These are phyloP conservation scores for Pseudopyrenochaeta lycopersici DNA, from an alignment of 2,329 filamentous ascomycete species.

Conservation along the genomic window DNA sequence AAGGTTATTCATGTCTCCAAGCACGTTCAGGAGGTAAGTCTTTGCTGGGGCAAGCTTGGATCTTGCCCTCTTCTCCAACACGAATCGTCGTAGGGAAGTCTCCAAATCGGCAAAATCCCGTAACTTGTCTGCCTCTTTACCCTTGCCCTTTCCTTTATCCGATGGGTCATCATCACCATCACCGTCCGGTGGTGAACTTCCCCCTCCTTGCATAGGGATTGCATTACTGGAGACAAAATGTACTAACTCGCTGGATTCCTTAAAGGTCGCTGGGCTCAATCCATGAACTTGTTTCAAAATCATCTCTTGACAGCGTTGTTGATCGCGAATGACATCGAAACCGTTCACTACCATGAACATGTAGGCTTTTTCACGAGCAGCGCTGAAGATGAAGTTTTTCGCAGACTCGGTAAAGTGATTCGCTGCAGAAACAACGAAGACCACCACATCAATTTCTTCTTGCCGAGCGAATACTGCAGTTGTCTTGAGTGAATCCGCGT, in stretches of 20 bases:
- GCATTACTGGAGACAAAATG: constrained; percentile 99
- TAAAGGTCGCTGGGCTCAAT: constrained; percentile 91
- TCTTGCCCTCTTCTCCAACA: constrained; percentile 91
- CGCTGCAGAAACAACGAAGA: constrained; percentile 96
- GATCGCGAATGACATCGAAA: constrained; percentile 92
- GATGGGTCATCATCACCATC: constrained; percentile 55
- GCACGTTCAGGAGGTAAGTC: constrained; percentile 92
- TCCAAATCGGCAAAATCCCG: constrained; percentile 91
- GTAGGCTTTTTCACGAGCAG: constrained; percentile 95
- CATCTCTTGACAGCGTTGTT: constrained; percentile 88
- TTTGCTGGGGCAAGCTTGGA: constrained; percentile 96
- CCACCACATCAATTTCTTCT: constrained; percentile 98
- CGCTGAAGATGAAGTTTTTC: constrained; percentile 97
- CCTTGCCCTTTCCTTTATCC: constrained; percentile 66
- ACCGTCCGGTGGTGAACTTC: constrained; percentile 43
- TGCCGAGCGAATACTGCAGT: constrained; percentile 96
- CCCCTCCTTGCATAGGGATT: constrained; percentile 71
- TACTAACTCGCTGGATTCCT: constrained; percentile 90
- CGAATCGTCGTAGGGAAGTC: constrained; percentile 87
- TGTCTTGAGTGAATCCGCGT: constrained; percentile 95
- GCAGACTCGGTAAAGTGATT: constrained; percentile 98
- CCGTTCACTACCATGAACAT: constrained; percentile 99
- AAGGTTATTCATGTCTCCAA: constrained; percentile 84
- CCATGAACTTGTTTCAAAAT: constrained; percentile 88
- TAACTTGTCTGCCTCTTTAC: constrained; percentile 78